A percentile compares a stretch with the other conserved stretches of the same genome.
Evolutionary conservation across 768 basidiomycete genomes (phyloP).

Genomic region (Suillus plorans): DNA sequence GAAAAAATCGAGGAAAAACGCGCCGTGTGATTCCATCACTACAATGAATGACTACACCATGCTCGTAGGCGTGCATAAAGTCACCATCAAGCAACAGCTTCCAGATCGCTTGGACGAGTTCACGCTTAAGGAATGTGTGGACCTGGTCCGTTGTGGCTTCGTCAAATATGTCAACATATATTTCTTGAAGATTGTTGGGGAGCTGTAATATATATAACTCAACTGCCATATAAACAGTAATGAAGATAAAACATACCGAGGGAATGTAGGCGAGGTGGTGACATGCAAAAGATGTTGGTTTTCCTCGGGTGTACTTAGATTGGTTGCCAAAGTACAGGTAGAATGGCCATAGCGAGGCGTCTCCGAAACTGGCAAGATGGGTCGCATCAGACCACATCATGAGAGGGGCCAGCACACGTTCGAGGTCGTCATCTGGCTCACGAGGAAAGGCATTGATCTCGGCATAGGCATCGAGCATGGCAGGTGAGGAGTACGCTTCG

Average conservation of each 20-base stretch:
- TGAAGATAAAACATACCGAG: neutral
- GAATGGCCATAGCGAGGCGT: conserved; percentile 16
- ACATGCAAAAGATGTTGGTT: no score
- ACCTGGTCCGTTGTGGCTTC: no score
- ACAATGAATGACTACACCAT: no score
- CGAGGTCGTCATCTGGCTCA: conserved; percentile 11
- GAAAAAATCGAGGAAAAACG: no score
- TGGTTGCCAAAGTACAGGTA: conserved; percentile 15
- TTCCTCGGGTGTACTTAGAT: no score
- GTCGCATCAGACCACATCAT: conserved; percentile 28
- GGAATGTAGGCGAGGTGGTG: neutral
- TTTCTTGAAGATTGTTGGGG: neutral
- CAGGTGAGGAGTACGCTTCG: conserved; percentile 3
- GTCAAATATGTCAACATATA: neutral
- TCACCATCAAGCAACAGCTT: no score
- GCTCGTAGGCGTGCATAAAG: no score
- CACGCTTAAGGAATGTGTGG: no score
- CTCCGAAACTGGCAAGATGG: conserved; percentile 20
- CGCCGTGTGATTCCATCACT: no score
- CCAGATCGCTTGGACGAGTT: no score
- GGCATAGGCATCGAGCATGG: neutral
- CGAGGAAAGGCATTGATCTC: conserved; percentile 10
- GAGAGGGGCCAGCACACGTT: conserved; percentile 16
- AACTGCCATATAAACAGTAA: no score
- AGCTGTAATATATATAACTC: no score